Evolutionary conservation across 192 early-diverging fungal species (phyloP).

Genomic region (Gigaspora rosea): DNA sequence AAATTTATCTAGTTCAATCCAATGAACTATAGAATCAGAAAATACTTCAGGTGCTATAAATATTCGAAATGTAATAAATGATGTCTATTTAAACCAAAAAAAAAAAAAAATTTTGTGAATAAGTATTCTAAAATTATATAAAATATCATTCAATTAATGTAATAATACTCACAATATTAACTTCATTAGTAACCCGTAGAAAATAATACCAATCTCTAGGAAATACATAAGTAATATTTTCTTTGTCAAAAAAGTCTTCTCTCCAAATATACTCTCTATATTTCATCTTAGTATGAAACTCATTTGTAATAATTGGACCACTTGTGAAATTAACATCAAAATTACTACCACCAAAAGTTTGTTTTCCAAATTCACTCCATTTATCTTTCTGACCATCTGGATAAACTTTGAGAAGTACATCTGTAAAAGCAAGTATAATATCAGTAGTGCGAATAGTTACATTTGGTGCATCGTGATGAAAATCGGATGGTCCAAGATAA

Average conservation of each 20-base stretch:
- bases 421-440: neutral
- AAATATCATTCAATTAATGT: neutral
- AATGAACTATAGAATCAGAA: neutral
- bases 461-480: neutral
- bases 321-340: neutral
- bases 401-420: neutral
- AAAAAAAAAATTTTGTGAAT: neutral
- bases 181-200: neutral
- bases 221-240: constrained; percentile 4
- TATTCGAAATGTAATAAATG: neutral
- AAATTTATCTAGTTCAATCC: constrained; percentile 17
- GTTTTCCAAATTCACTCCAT: neutral
- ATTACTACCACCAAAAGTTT: constrained; percentile 3
- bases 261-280: neutral
- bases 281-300: constrained; percentile 9
- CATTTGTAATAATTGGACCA: neutral
- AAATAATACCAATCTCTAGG: constrained; percentile 12
- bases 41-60: neutral
- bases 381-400: neutral
- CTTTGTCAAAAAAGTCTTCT: neutral
- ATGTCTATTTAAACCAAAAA: neutral
- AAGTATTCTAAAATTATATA: neutral
- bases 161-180: neutral
- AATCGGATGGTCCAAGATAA: neutral
- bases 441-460: neutral